Evolutionary conservation across 371 early-diverging fungal genomes (phyloP), one percentile per base, ranked within the genome.

Genomic region (Sporodiniella umbellata): DNA sequence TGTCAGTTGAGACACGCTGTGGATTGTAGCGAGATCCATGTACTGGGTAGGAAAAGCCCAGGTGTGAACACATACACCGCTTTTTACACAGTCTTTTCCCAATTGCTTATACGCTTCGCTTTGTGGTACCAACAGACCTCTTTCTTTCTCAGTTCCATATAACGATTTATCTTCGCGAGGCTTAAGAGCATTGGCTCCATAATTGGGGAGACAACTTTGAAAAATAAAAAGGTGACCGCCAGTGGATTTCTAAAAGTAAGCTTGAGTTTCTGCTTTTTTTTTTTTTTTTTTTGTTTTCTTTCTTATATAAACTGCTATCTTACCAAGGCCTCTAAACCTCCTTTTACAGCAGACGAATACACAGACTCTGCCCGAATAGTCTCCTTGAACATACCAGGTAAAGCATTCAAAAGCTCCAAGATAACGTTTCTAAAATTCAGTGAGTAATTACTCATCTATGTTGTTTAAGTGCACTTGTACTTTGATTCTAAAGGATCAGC

Each of bases 111-210:
- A 98, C 48, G 81, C 88, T 35, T 87, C 83, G 51, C 85, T 92
- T 64, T 93, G 91, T 8, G 95, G 86, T 53, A 79, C 81, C 48
- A 85, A 90, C 17, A 98, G 68, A 4, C 75, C 69, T 53, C 81
- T 86, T 68, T 98, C 98, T 59, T 96, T 96, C 51, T 98, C 96
- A 0, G 95, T 94, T 25, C 88, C 88, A 54, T 90, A 83, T 31
- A 96, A 58, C 49, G 90, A 83, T 39, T 83, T 76, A 49, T 98
- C 96, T 49, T 96, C 96, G 12, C 99, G 81, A 22, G 79, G 72
- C 62, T 84, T 88, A 25, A 98, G 69, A 0, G 83, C 68, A 25
- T 95, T 95, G 0, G 93, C 87, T 1, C 99, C 99, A 54, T 79
- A 84, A 11, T 83, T 87, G 10, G 97, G 96, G 33, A 96, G 74